Conservation (phyloP, 108 stramenopile species). For the Skeletonema menzelii region DNA sequence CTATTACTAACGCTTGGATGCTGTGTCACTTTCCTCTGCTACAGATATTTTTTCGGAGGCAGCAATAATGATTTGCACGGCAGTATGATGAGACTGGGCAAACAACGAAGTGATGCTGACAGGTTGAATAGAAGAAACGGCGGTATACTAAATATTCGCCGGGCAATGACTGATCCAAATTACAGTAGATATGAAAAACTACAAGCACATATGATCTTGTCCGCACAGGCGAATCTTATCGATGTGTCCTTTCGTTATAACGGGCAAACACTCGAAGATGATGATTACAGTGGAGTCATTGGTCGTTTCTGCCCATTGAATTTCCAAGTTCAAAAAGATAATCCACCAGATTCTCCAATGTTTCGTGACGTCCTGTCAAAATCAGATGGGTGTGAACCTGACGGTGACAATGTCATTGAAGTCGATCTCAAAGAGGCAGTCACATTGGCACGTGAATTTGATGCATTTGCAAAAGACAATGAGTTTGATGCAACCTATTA, state of each 20-base stretch:
- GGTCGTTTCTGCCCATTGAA: slow-evolving; percentile 35
- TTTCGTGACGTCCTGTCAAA: slow-evolving; percentile 64
- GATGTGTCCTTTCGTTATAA: slow-evolving; percentile 9
- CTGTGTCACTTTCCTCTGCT: not conserved
- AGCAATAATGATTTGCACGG: not conserved
- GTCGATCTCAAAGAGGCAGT: slow-evolving; percentile 65
- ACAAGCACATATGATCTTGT: slow-evolving; percentile 23
- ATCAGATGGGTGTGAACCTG: slow-evolving; percentile 49
- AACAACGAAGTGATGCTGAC: not conserved
- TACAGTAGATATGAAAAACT: slow-evolving; percentile 3
- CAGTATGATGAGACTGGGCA: not conserved
- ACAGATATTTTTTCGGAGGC: not conserved
- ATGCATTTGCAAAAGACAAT: slow-evolving; percentile 19
- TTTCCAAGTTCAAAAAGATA: slow-evolving; percentile 34
- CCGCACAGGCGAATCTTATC: slow-evolving; percentile 25
- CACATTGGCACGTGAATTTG: slow-evolving; percentile 49
- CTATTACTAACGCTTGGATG: not conserved
- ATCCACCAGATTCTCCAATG: slow-evolving; percentile 60
- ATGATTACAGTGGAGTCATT: slow-evolving; percentile 26
- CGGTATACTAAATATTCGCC: slow-evolving; percentile 17
- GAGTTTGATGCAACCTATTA: slow-evolving; percentile 2
- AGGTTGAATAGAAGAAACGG: not conserved
- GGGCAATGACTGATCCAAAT: slow-evolving; percentile 26
- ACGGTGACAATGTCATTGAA: slow-evolving; percentile 17
- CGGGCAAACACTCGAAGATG: not conserved